Conservation (phyloP, 2,329 filamentous ascomycete genomes). For the Calonectria leucothoes region DNA sequence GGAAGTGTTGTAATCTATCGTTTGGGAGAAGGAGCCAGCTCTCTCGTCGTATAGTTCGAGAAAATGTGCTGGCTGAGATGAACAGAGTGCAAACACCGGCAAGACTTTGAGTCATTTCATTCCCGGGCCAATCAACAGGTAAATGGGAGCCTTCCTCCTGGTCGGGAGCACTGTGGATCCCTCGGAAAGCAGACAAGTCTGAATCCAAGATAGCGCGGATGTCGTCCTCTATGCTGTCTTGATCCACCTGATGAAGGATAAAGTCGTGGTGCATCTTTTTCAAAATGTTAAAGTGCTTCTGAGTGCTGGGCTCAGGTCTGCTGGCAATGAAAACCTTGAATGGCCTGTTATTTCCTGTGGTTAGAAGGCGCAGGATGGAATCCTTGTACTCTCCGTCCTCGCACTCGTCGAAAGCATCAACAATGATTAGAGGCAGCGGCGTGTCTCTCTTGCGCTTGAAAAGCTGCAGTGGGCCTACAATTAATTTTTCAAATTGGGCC, state of each 20-base stretch:
- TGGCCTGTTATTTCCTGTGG: conserved; percentile 19
- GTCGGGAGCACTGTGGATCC: conserved; percentile 31
- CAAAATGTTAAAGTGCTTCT: conserved; percentile 4
- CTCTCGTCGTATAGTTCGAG: conserved; percentile 40
- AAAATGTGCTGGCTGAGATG: conserved; percentile 48
- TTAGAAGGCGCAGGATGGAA: conserved; percentile 45
- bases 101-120: conserved; percentile 24
- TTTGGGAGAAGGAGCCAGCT: conserved; percentile 9
- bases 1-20: conserved; percentile 1
- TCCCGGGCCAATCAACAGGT: conserved; percentile 44
- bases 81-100: conserved; percentile 47
- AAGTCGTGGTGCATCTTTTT: not conserved
- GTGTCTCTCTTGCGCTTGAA: not conserved
- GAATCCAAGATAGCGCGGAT: conserved; percentile 29
- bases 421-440: conserved; percentile 42
- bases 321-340: conserved; percentile 55
- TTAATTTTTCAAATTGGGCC: conserved; percentile 54
- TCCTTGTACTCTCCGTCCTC: conserved; percentile 42
- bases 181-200: conserved; percentile 31
- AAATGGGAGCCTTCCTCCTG: conserved; percentile 23
- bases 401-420: conserved; percentile 46
- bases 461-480: conserved; percentile 46
- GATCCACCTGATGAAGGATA: not conserved
- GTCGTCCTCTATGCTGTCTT: not conserved
- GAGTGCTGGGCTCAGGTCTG: conserved; percentile 51